Evolutionary conservation across 305 asterid genomes (phyloP).

Genomic region (Fraxinus baroniana): DNA sequence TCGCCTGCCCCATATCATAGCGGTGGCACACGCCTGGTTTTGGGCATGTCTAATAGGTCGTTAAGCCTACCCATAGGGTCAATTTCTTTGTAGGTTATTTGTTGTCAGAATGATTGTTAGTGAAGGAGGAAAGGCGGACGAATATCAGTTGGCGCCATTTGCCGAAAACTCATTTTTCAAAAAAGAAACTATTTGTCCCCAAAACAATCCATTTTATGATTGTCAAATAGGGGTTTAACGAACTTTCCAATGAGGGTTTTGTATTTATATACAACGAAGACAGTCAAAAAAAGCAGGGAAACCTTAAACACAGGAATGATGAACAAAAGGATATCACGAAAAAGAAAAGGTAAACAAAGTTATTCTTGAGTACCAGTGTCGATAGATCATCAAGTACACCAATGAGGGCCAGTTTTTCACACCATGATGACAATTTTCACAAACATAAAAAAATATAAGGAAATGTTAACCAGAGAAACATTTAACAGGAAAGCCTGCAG

Average conservation of each 20-base stretch:
- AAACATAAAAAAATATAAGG: background rate
- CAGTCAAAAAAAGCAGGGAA: background rate
- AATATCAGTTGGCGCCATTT: no score
- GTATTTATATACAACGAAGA: background rate
- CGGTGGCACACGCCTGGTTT: no score
- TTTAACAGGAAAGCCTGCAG: background rate
- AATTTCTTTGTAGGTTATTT: no score
- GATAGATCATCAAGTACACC: background rate
- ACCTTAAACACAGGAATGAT: background rate
- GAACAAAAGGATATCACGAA: background rate
- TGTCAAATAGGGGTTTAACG: background rate
- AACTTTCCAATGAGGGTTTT: background rate
- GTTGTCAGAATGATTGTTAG: no score
- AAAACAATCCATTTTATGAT: no score
- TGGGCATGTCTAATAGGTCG: no score
- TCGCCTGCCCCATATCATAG: no score
- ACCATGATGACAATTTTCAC: background rate
- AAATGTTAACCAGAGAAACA: background rate
- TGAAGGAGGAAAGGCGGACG: no score
- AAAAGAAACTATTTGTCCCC: no score
- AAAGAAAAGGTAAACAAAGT: background rate
- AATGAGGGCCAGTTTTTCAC: background rate
- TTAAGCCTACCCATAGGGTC: no score
- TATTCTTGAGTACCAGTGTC: background rate
- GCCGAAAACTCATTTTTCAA: no score